A percentile compares a stretch with the other conserved stretches of the same genome.
These are phyloP conservation scores for Ceratocystis diversiconidia DNA, from an alignment of 2,329 filamentous ascomycete species.

Conservation along the genomic window DNA sequence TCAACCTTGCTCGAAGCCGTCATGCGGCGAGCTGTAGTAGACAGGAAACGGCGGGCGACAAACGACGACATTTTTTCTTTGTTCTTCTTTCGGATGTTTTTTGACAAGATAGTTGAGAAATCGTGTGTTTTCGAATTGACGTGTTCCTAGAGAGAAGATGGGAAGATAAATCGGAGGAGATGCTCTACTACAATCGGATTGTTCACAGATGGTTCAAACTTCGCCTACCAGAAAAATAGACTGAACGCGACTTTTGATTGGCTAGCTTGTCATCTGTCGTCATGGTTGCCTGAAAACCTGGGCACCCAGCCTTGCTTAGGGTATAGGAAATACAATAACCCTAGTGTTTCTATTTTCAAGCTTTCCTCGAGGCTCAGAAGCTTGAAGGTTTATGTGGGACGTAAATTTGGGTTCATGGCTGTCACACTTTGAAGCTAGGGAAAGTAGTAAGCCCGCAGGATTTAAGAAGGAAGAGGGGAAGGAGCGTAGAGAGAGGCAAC, in stretches of 20 bases:
- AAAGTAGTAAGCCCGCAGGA: background rate
- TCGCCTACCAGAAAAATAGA: constrained; percentile 7
- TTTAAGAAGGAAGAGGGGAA: background rate
- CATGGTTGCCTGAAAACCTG: constrained; percentile 13
- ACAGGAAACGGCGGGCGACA: constrained; percentile 42
- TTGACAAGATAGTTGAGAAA: too few relatives aligned
- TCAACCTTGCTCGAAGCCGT: constrained; percentile 30
- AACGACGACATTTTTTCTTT: constrained; percentile 35
- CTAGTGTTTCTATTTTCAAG: background rate
- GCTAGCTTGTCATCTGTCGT: constrained; percentile 1
- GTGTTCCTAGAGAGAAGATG: background rate
- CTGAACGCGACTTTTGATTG: constrained; percentile 10
- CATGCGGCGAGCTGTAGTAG: constrained; percentile 39
- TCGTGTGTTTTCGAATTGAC: too few relatives aligned
- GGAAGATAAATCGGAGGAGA: background rate
- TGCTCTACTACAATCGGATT: background rate
- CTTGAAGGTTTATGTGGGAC: background rate
- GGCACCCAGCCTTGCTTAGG: background rate
- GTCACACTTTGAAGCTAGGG: background rate
- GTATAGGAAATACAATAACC: background rate
- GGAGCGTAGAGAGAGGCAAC: background rate
- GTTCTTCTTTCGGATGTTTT: constrained; percentile 18
- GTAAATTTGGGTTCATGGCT: background rate
- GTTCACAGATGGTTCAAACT: background rate
- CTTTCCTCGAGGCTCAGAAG: too few relatives aligned